Percentiles rank a stretch among this genome's conserved stretches.
These are phyloP conservation scores for Fraxinus anomala DNA, from an alignment of 257 asterid genomes.

Conservation along the genomic window DNA sequence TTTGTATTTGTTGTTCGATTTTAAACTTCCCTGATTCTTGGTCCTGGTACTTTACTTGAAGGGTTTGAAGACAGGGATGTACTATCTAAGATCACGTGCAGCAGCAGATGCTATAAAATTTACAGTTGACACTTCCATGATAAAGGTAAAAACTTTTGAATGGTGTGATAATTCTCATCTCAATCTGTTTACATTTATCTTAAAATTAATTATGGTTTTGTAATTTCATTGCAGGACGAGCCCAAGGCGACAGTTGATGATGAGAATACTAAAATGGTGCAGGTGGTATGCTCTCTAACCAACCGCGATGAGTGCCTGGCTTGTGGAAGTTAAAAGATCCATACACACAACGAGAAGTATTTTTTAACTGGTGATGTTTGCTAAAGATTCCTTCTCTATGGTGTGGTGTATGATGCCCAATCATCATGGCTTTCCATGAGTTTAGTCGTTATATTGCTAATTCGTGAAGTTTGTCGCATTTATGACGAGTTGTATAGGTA, in stretches of 20 bases:
- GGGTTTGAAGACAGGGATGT: constrained; percentile 99
- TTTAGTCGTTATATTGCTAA: too few species aligned
- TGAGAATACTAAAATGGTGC: constrained; percentile 61
- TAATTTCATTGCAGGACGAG: constrained; percentile 38
- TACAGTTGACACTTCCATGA: constrained; percentile 80
- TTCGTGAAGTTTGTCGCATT: too few species aligned
- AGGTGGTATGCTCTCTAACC: constrained; percentile 74
- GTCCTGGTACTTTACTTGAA: constrained; percentile 22
- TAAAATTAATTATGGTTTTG: background rate
- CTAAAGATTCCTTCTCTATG: background rate
- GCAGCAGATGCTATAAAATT: constrained; percentile 32
- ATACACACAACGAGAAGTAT: background rate
- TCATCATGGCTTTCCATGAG: too few species aligned
- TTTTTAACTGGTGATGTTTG: background rate
- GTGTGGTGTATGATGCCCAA: background rate
- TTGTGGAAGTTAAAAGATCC: constrained; percentile 65
- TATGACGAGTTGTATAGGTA: background rate
- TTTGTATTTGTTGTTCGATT: background rate
- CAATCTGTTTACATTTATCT: background rate
- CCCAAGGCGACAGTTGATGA: constrained; percentile 40
- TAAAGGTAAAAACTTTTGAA: constrained; percentile 45
- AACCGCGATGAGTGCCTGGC: constrained; percentile 84
- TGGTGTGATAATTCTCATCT: background rate
- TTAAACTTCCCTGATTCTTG: background rate
- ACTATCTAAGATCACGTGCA: constrained; percentile 91